Evolutionary conservation across 768 basidiomycete genomes (phyloP), one percentile per base, ranked within the genome.

Genomic region (Coprinopsis strossmayeri): DNA sequence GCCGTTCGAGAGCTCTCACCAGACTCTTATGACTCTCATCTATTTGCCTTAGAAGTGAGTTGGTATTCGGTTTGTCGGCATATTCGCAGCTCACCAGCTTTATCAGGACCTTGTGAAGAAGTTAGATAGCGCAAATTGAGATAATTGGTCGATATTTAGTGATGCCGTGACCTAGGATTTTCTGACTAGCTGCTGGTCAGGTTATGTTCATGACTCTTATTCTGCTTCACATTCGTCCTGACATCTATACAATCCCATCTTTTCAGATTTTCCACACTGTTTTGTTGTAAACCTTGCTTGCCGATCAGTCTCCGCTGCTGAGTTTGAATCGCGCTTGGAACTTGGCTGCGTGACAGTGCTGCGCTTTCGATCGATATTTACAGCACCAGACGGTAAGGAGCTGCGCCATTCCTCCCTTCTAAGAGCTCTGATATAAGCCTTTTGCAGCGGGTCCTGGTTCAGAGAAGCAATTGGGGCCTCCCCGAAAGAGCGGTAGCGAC

Each of bases 1-100:
- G 78, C 88, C 0, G 77, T 97, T 0, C 73, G 82, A n/a, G 64
- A 77, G 11, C 77, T 97, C 1, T 82, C 85, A 0, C 85, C 87
- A 0, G 71, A 79, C 26, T 87, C 87, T 1, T 67, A 77, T 48
- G 91, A 93, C 55, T 81, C 82, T 0, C 84, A 93, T 69, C 62
- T 93, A 11, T 82, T 73, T 49, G 79, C 84, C 1, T 73, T 93
- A 0, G 91, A 92, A 75, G 87, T 84, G 50, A 34, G 74, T 21
- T 38, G n/a, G 11, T 17, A 24, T 42, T 34, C 17, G 18, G 1
- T n/a, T 3, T 10, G 28, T 18, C 23, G 13, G 11, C 1, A 11
- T 15, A 23, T n/a, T 35, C 10, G 5, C 18, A 18, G 12, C 11
- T 12, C 17, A 15, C n/a, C 13, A 4, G 15, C 21, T 28, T 18